Percentiles rank a stretch among this genome's conserved stretches.
These are phyloP conservation scores for Aspergillus egyptiacus DNA, from an alignment of 495 filamentous ascomycete species.

Conservation along the genomic window DNA sequence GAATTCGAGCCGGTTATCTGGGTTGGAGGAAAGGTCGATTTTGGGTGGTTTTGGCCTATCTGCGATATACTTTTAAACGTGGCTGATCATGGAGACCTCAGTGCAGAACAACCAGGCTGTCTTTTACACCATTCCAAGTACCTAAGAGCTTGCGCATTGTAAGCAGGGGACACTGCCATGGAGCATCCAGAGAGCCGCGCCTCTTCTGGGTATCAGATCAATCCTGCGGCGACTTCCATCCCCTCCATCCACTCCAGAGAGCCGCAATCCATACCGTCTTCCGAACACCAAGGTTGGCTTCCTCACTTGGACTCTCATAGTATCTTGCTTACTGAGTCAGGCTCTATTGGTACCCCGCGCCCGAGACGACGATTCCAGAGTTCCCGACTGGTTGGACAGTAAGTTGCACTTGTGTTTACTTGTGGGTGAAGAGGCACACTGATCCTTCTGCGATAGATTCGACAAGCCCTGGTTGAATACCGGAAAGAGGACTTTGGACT, in stretches of 20 bases:
- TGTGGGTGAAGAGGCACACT: background rate
- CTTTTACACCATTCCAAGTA: too few relatives aligned
- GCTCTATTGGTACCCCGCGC: background rate
- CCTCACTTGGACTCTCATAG: background rate
- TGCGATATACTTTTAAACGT: too few relatives aligned
- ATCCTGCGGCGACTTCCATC: background rate
- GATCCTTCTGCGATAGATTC: background rate
- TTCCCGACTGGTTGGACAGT: background rate
- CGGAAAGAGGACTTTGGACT: background rate
- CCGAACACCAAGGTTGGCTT: background rate
- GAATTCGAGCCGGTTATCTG: too few relatives aligned
- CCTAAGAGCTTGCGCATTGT: background rate
- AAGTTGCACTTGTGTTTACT: background rate
- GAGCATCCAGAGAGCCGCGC: background rate
- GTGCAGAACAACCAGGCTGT: too few relatives aligned
- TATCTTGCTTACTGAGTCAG: background rate
- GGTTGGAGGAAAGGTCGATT: too few relatives aligned
- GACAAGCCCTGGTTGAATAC: background rate
- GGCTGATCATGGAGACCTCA: too few relatives aligned
- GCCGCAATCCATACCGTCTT: background rate
- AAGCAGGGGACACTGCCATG: background rate
- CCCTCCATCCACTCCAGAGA: background rate
- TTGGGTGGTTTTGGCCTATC: background rate
- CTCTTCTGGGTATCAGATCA: background rate
- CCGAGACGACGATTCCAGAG: background rate